Base-by-base conservation (phyloP, 2,329 filamentous ascomycete species). In the Arthrobotrys iridis region DNA sequence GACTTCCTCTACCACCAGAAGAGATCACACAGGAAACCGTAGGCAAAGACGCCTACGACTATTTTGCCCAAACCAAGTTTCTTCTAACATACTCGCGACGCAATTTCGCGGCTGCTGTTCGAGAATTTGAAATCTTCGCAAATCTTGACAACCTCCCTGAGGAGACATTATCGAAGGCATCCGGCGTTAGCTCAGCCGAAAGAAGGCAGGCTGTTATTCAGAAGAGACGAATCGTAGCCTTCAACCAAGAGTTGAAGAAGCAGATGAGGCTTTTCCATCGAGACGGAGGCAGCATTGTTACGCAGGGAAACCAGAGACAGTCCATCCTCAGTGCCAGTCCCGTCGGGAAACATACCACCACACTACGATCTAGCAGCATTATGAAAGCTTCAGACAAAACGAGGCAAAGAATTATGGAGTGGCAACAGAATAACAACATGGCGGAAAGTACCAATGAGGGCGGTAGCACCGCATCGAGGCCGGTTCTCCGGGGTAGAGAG, bases 201-300 rank as follows among this genome's bases (percentile, higher is more conserved):
- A 45, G 62, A 41, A 57, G 70, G 4, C 62, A 74, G 28, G 46
- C 33, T 1, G 33, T n/a, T 0, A 58, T 74, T 18, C 52, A 63
- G 13, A 60, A 67, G 28, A 15, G 62, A 35, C 35, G 70, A 20
- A n/a, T 74, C 8, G 22, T 33, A 11, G 62, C 70, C 8, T 74
- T 74, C 45, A 74, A 74, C 28, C 26, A 74, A 50, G 70, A 74
- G 26, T 30, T 74, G 8, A 45, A 40, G 20, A 74, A 66, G 55
- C 70, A 74, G 24, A 4, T 66, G n/a, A 18, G 13, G 1, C 1
- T 74, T 1, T 57, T 63, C 37, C 4, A 67, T 7, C 28, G 62
- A 5, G 52, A 74, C 60, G 70, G 70, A 5, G 70, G 70, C 7
- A 74, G 70, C 20, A 74, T 74, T 3, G 45, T 33, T 2, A 74